Percentiles rank a stretch among this genome's conserved stretches.
Evolutionary conservation across 2,329 filamentous ascomycete genomes (phyloP).

Genomic region (Fusarium sp.): DNA sequence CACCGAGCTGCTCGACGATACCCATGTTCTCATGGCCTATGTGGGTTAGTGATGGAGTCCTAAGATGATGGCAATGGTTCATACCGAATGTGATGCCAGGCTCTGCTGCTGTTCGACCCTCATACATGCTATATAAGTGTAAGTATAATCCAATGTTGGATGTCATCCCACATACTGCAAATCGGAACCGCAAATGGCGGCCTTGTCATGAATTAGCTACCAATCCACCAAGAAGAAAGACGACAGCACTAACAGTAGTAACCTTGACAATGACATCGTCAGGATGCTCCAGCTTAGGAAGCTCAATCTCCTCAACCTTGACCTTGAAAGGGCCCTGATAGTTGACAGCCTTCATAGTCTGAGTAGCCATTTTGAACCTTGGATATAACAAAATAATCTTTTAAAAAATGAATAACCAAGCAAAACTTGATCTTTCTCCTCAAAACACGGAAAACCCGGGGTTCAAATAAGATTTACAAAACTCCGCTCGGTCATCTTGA

Average conservation of each 20-base stretch:
- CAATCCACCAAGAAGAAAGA: too few species aligned
- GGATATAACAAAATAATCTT: background rate
- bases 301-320: constrained; percentile 69
- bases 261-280: constrained; percentile 75
- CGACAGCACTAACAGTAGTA: constrained; percentile 63
- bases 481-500: background rate
- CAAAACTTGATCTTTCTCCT: background rate
- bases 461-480: background rate
- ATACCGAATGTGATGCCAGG: constrained; percentile 70
- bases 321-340: constrained; percentile 73
- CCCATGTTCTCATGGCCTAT: constrained; percentile 71
- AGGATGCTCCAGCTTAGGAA: constrained; percentile 71
- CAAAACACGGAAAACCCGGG: background rate
- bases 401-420: background rate
- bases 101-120: constrained; percentile 73
- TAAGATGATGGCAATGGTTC: background rate
- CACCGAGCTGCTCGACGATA: constrained; percentile 65
- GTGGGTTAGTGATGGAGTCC: background rate
- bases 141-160: background rate
- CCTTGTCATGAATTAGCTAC: constrained; percentile 37
- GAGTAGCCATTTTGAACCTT: constrained; percentile 33
- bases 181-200: constrained; percentile 67
- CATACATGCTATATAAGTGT: constrained; percentile 67
- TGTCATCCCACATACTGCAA: constrained; percentile 52
- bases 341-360: constrained; percentile 71